Conservation (phyloP, 176 grass and related monocot genomes). For the Carex pumila region DNA sequence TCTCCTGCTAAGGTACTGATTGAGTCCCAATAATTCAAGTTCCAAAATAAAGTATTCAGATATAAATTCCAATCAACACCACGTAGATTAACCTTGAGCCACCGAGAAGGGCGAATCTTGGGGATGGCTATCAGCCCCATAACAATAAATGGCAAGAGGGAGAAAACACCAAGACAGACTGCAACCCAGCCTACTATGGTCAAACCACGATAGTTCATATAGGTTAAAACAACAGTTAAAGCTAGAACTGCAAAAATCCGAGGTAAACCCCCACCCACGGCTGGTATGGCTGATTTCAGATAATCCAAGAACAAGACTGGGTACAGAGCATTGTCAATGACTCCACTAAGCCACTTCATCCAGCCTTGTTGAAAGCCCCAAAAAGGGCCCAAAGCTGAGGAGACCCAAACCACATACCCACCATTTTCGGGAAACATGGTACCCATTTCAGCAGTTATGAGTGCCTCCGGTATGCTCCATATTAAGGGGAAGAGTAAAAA, state of each 20-base stretch:
- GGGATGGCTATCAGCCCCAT: slow-evolving; percentile 81
- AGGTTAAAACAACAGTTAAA: slow-evolving; percentile 62
- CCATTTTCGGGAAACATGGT: slow-evolving; percentile 93
- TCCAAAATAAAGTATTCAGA: slow-evolving; percentile 91
- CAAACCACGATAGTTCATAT: slow-evolving; percentile 88
- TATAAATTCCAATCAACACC: slow-evolving; percentile 78
- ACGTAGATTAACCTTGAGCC: slow-evolving; percentile 38
- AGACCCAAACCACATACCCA: slow-evolving; percentile 87
- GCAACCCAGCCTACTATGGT: slow-evolving; percentile 69
- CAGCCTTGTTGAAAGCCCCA: slow-evolving; percentile 98
- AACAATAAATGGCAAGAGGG: slow-evolving; percentile 65
- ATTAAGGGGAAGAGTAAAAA: slow-evolving; percentile 69
- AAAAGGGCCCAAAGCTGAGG: slow-evolving; percentile 69
- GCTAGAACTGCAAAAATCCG: slow-evolving; percentile 41
- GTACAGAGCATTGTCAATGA: slow-evolving; percentile 88
- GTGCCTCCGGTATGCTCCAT: slow-evolving; percentile 84
- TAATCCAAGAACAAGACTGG: slow-evolving; percentile 90
- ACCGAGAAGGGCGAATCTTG: slow-evolving; percentile 43
- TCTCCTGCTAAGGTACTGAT: slow-evolving; percentile 87
- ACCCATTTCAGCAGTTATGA: slow-evolving; percentile 90
- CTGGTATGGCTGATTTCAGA: slow-evolving; percentile 61
- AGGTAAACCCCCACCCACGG: slow-evolving; percentile 47
- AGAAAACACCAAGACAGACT: slow-evolving; percentile 66
- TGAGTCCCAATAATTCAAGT: slow-evolving; percentile 98
- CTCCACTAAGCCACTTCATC: slow-evolving; percentile 90